phyloP scores from a whole-genome alignment of 305 asterid species.

The Fraxinus sp. region DNA sequence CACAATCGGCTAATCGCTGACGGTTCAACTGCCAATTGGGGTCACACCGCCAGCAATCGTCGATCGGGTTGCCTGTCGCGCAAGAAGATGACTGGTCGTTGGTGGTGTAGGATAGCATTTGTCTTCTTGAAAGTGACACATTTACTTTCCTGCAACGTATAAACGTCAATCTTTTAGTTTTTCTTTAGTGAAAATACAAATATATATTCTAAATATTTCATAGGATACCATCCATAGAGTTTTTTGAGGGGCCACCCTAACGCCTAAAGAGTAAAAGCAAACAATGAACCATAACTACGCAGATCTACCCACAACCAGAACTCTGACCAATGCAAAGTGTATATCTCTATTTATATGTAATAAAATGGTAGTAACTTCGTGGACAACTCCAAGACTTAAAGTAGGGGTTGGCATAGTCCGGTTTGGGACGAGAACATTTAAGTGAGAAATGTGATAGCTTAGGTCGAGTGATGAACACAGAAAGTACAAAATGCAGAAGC shows the following conservation, averaged over 20 bases:
- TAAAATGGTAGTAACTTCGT: background rate
- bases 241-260: slow-evolving; percentile 18
- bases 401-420: background rate
- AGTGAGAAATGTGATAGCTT: background rate
- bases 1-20: slow-evolving; percentile 83
- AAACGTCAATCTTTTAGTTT: background rate
- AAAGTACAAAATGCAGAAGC: background rate
- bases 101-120: slow-evolving; percentile 43
- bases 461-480: background rate
- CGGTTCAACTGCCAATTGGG: slow-evolving; percentile 82
- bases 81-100: slow-evolving; percentile 49
- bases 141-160: slow-evolving; percentile 57
- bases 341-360: background rate
- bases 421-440: background rate
- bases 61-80: slow-evolving; percentile 83
- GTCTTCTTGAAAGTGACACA: slow-evolving; percentile 59
- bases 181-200: background rate
- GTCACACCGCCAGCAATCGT: slow-evolving; percentile 99
- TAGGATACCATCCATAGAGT: slow-evolving; percentile 42
- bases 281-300: slow-evolving; percentile 14
- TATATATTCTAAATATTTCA: slow-evolving; percentile 2
- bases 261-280: slow-evolving; percentile 18
- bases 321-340: background rate
- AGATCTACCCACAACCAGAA: slow-evolving; percentile 8
- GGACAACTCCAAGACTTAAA: background rate